Base-by-base conservation (phyloP, 1,284 basidiomycete species). In the Cerrena zonata region DNA sequence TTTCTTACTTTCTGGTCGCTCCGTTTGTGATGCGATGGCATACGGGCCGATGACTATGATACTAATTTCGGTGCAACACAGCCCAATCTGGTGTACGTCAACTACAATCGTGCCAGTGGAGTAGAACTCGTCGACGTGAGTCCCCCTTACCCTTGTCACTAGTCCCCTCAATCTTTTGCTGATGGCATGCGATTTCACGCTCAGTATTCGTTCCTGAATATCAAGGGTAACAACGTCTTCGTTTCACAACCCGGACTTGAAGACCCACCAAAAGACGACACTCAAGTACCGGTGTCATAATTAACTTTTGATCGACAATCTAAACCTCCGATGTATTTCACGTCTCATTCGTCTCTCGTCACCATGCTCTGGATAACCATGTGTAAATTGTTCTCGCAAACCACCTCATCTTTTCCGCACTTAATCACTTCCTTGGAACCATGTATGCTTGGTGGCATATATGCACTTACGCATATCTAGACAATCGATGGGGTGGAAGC, bases 131-230 rank as follows among this genome's bases (percentile, higher is more conserved):
- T 38, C 11, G 48, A 49, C 22, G 48, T 49, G 18, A 39, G 48
- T 49, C 10, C 24, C n/a, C n/a, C n/a, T n/a, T n/a, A n/a, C n/a
- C n/a, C n/a, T n/a, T n/a, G n/a, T n/a, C n/a, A n/a, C n/a, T n/a
- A n/a, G n/a, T n/a, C n/a, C n/a, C n/a, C 40, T 26, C 12, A 24
- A 26, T 12, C 19, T 40, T 7, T 18, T 15, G 21, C 39, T 40
- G 39, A 40, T 22, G 10, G 39, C 5, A 11, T 42, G 21, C 12
- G 5, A 21, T 45, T 21, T 18, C 39, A 10, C 34, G 34, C 10
- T 11, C 23, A 50, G 48, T 50, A 50, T 45, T 50, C 48, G 7
- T 50, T 50, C 23, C 21, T 50, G 27, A 50, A 50, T 45, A 45
- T 50, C 48, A 44, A 27, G 23, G 48, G 48, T 18, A 22, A 45